Conservation (phyloP, 495 filamentous ascomycete genomes). For the Neurospora africana region DNA sequence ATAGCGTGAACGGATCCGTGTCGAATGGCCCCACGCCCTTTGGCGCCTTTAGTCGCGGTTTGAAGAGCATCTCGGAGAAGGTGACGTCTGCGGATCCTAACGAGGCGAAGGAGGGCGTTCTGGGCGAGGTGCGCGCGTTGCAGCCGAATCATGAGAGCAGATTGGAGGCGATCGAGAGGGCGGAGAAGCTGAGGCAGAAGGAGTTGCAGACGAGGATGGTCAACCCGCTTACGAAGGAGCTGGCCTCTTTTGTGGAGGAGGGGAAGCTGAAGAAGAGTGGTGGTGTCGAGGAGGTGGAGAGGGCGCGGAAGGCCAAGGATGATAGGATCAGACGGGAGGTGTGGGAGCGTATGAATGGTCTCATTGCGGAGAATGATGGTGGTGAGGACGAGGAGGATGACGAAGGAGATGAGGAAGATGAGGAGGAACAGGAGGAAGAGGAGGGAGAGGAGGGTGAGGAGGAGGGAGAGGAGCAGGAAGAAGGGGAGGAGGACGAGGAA, state of each 20-base stretch:
- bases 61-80: constrained; percentile 46
- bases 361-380: constrained; percentile 19
- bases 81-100: constrained; percentile 52
- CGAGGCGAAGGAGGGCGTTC: constrained; percentile 78
- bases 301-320: constrained; percentile 73
- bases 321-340: constrained; percentile 78
- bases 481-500: neutral
- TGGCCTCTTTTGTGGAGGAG: constrained; percentile 80
- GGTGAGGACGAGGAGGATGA: constrained; percentile 12
- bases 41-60: constrained; percentile 45
- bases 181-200: constrained; percentile 77
- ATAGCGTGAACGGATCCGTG: constrained; percentile 24
- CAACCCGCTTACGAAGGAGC: constrained; percentile 79
- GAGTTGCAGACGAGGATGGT: constrained; percentile 70
- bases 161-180: constrained; percentile 89
- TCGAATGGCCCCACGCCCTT: constrained; percentile 30
- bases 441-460: neutral
- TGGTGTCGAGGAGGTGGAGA: constrained; percentile 86
- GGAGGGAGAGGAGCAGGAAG: neutral
- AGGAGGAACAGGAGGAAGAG: neutral
- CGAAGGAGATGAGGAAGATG: neutral
- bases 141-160: constrained; percentile 91
- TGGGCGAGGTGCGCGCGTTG: constrained; percentile 87
- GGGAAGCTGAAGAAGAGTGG: constrained; percentile 91
- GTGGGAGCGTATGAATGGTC: constrained; percentile 59